A percentile compares a stretch with the other conserved stretches of the same genome.
Evolutionary conservation across 768 basidiomycete species (phyloP).

Genomic region (Rubroboletus pulcherrimus): DNA sequence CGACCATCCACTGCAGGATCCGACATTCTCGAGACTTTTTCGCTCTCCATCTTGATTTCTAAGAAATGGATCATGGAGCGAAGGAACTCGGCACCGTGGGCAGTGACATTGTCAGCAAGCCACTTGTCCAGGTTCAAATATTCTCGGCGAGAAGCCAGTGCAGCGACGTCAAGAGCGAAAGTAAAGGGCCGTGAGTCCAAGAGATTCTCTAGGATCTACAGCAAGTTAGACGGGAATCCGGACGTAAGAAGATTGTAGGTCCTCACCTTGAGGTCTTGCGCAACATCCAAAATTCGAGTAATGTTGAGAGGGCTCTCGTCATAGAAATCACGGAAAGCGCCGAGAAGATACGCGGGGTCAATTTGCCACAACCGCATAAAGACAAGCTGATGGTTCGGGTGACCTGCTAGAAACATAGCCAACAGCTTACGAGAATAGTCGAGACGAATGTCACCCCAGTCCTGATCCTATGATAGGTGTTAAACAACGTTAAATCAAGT

Average conservation of each 20-base stretch:
- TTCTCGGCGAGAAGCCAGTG: constrained; percentile 88
- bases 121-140: constrained; percentile 96
- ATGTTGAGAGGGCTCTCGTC: constrained; percentile 90
- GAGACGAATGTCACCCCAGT: constrained; percentile 85
- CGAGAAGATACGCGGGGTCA: constrained; percentile 78
- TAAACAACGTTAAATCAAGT: neutral
- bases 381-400: constrained; percentile 93
- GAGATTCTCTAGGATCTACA: constrained; percentile 85
- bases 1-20: constrained; percentile 75
- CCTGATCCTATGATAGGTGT: constrained; percentile 49
- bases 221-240: constrained; percentile 2
- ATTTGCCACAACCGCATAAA: constrained; percentile 97
- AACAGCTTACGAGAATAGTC: constrained; percentile 85
- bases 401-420: constrained; percentile 85
- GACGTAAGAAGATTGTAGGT: constrained; percentile 3
- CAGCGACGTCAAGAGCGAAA: constrained; percentile 91
- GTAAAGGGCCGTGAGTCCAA: constrained; percentile 85
- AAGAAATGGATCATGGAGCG: constrained; percentile 85
- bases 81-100: constrained; percentile 82
- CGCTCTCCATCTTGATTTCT: constrained; percentile 89
- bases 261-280: constrained; percentile 86
- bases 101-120: constrained; percentile 82
- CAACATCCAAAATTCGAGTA: constrained; percentile 90
- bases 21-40: constrained; percentile 70
- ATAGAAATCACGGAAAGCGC: constrained; percentile 90